phyloP scores from a whole-genome alignment of 2,329 filamentous ascomycete genomes.

The Alternaria brassicicola region DNA sequence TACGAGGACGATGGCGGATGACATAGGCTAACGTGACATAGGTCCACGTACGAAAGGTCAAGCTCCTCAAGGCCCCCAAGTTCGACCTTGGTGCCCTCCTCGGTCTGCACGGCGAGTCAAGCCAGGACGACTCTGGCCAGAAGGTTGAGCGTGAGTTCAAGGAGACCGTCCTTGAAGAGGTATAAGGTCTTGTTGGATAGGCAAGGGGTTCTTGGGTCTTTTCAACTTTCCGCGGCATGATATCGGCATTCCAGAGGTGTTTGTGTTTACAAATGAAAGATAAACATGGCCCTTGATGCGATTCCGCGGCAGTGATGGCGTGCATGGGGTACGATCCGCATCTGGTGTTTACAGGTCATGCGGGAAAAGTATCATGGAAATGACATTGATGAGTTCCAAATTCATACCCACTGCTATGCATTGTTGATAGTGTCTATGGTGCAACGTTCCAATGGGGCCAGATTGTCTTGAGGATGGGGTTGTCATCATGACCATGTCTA shows the following conservation, averaged over 20 bases:
- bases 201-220: constrained; percentile 48
- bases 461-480: neutral
- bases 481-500: neutral
- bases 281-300: constrained; percentile 47
- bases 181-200: constrained; percentile 66
- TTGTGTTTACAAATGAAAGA: constrained; percentile 51
- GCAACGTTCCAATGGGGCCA: neutral
- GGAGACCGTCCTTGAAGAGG: constrained; percentile 91
- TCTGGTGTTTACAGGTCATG: constrained; percentile 43
- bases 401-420: constrained; percentile 2
- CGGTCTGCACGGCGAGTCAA: constrained; percentile 96
- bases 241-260: constrained; percentile 52
- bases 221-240: constrained; percentile 50
- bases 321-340: constrained; percentile 43
- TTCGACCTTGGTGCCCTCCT: constrained; percentile 97
- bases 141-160: constrained; percentile 99
- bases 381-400: constrained; percentile 44
- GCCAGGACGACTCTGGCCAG: constrained; percentile 93
- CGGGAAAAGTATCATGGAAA: constrained; percentile 46
- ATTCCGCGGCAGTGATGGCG: constrained; percentile 44
- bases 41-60: constrained; percentile 99
- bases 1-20: neutral
- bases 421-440: neutral
- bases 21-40: constrained; percentile 51
- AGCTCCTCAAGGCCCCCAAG: constrained; percentile 98